phyloP scores from a whole-genome alignment of 2,329 filamentous ascomycete genomes.

The Gnomoniopsis sp. region DNA sequence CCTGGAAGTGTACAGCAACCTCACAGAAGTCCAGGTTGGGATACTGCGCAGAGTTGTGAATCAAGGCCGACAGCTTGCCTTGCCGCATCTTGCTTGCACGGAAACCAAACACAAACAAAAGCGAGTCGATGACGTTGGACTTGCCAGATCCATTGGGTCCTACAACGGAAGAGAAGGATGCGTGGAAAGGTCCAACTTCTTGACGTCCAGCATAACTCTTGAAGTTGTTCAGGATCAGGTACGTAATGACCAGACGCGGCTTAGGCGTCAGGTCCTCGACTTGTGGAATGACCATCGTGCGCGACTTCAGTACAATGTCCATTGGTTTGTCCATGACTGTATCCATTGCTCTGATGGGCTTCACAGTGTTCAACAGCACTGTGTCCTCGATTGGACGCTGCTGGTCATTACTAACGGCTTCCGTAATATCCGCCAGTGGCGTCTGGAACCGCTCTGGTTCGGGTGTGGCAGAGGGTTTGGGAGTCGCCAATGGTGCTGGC shows the following conservation, averaged over 20 bases:
- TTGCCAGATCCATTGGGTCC: slow-evolving; percentile 98
- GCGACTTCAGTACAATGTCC: slow-evolving; percentile 88
- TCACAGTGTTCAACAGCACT: slow-evolving; percentile 47
- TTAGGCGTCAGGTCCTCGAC: slow-evolving; percentile 76
- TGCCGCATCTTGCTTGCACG: slow-evolving; percentile 99
- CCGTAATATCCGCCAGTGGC: slow-evolving; percentile 72
- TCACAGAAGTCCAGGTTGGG: slow-evolving; percentile 88
- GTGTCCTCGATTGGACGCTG: slow-evolving; percentile 45
- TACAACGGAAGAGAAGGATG: slow-evolving; percentile 96
- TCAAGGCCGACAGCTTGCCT: slow-evolving; percentile 94
- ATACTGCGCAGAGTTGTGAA: slow-evolving; percentile 89
- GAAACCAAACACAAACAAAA: slow-evolving; percentile 99
- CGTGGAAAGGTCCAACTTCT: slow-evolving; percentile 93
- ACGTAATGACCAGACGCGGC: slow-evolving; percentile 86
- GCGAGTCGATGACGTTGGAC: slow-evolving; percentile 96
- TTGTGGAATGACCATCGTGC: slow-evolving; percentile 63
- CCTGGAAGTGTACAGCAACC: slow-evolving; percentile 93
- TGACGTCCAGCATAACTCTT: slow-evolving; percentile 97
- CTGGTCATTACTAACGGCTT: slow-evolving; percentile 61
- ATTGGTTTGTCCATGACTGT: slow-evolving; percentile 83
- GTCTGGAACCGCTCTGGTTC: slow-evolving; percentile 51
- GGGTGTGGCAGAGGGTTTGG: slow-evolving; percentile 54
- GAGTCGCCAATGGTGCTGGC: slow-evolving; percentile 34
- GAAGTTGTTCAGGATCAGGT: slow-evolving; percentile 92
- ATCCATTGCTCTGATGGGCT: slow-evolving; percentile 72